Evolutionary conservation across 768 basidiomycete genomes (phyloP), one percentile per base, ranked within the genome.

Genomic region (Hirschioporus abietinus): DNA sequence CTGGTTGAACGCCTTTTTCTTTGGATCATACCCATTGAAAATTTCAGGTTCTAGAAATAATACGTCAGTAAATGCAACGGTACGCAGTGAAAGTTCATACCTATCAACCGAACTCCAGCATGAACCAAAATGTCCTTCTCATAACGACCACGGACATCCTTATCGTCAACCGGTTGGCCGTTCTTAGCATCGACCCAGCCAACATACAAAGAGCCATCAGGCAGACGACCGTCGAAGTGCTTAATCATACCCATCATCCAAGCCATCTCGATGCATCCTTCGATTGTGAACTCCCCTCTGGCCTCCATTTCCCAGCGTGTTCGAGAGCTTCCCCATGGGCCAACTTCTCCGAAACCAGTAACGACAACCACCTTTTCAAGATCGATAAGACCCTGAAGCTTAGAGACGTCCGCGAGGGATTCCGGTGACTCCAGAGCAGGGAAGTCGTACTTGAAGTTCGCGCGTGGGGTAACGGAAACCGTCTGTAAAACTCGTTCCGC

Each of bases 221-320:
- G 95, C 71, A 99, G 85, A 66, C 95, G 95, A 20, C 97, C 97
- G 71, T 99, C 93, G 78, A 98, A 96, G 82, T 99, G 95, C 78
- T 96, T 97, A 86, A 99, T 97, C 79, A 86, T 88, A 58, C 97
- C 96, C 93, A 96, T 99, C 78, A 99, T 89, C 96, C 96, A 99
- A 1, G 96, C 96, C 92, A 99, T 96, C 81, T 99, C 97, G 73
- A 99, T 97, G 73, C 93, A 94, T 23, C 97, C 97, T 76, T 97
- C 91, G 71, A 99, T 96, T 1, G 96, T 95, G 78, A 99, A 91
- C 74, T 96, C 89, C n/a, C 97, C 96, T 60, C 88, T 85, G 60
- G 95, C 96, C 76, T 99, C 97, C 95, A 99, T 99, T 81, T 99
- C 97, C 97, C 97, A 99, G 67, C 97, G 88, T 1, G 97, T 99